Conservation (phyloP, 2,329 filamentous ascomycete species). For the Elsinoe necatrix region DNA sequence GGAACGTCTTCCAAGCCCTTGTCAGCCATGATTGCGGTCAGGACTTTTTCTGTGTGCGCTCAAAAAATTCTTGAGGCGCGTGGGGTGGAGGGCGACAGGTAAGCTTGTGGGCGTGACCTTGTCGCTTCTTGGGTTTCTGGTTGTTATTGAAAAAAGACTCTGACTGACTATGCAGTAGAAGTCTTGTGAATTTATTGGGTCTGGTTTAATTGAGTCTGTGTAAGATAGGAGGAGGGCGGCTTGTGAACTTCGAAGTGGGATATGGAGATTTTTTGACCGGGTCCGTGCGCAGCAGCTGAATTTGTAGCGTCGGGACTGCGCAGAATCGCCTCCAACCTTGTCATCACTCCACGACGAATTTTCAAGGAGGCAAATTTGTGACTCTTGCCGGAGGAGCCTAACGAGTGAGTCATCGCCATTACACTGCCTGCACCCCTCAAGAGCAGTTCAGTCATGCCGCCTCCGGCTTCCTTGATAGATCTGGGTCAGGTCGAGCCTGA, state of each 20-base stretch:
- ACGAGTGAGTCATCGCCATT: not conserved
- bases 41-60: constrained; percentile 29
- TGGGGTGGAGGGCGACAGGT: constrained; percentile 13
- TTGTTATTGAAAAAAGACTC: constrained; percentile 10
- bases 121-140: constrained; percentile 1
- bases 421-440: not conserved
- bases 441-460: constrained; percentile 19
- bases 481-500: constrained; percentile 12
- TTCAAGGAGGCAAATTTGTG: not conserved
- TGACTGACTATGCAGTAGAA: constrained; percentile 15
- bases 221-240: not conserved
- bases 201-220: not conserved
- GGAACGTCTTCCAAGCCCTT: constrained; percentile 98
- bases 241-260: constrained; percentile 40
- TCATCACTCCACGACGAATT: not conserved
- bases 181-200: not conserved
- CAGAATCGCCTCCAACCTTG: not conserved
- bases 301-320: not conserved
- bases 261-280: constrained; percentile 34
- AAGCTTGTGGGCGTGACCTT: constrained; percentile 9
- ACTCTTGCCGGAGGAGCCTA: not conserved
- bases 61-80: constrained; percentile 12
- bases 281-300: not conserved
- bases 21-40: constrained; percentile 92
- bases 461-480: constrained; percentile 18